phyloP scores from a whole-genome alignment of 2,329 filamentous ascomycete genomes.

The Ophiostoma piceae region DNA sequence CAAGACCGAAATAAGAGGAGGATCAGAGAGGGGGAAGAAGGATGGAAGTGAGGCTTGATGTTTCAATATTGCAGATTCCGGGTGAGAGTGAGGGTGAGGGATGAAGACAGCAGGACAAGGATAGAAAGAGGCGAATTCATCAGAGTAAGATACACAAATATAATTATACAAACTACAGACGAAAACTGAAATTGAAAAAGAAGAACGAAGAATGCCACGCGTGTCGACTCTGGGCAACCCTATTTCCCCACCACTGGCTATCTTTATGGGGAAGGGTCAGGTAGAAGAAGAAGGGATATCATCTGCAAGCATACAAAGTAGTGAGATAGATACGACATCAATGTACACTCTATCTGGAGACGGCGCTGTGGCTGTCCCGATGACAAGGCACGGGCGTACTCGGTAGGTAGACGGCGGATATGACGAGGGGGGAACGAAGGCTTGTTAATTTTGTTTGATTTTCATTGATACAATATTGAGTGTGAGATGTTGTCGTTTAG shows the following conservation, averaged over 20 bases:
- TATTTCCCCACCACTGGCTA: not conserved
- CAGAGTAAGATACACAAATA: not conserved
- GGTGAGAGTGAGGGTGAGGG: not conserved
- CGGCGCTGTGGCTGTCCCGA: not conserved
- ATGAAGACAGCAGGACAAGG: not conserved
- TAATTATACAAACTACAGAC: not conserved
- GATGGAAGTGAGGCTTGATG: not conserved
- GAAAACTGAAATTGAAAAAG: not conserved
- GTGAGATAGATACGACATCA: not conserved
- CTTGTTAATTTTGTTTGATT: not conserved
- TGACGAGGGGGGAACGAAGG: not conserved
- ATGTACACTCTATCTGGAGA: not conserved
- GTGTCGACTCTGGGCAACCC: constrained; percentile 10
- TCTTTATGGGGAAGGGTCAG: constrained; percentile 1
- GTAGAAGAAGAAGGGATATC: not conserved
- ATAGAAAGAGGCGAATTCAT: too few species aligned
- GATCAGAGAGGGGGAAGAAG: not conserved
- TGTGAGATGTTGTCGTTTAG: not conserved
- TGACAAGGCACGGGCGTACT: not conserved
- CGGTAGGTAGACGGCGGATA: not conserved
- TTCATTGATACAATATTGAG: not conserved
- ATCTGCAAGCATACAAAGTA: not conserved
- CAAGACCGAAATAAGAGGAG: not conserved
- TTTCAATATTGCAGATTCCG: not conserved
- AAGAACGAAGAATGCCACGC: not conserved